Percentiles rank a stretch among this genome's conserved stretches.
These are phyloP conservation scores for Didymella lethalis DNA, from an alignment of 2,329 filamentous ascomycete genomes.

Conservation along the genomic window DNA sequence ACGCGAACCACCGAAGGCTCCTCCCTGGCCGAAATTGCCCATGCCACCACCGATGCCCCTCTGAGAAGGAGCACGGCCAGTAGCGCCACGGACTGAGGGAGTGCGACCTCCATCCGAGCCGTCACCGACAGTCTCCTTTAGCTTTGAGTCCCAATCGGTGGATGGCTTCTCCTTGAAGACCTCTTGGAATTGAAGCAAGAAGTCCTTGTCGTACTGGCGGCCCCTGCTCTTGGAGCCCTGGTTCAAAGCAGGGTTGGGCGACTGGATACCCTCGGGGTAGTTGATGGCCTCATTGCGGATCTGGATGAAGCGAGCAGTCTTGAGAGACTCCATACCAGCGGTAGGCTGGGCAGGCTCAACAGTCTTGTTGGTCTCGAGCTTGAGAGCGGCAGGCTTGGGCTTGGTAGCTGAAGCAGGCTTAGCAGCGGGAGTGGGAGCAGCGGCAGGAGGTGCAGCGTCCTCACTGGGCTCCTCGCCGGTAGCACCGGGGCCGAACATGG, in stretches of 20 bases:
- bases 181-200: slow-evolving; percentile 93
- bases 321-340: slow-evolving; percentile 89
- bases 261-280: slow-evolving; percentile 84
- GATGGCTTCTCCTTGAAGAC: slow-evolving; percentile 98
- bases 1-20: slow-evolving; percentile 56
- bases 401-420: slow-evolving; percentile 65
- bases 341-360: slow-evolving; percentile 93
- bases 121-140: slow-evolving; percentile 85
- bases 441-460: slow-evolving; percentile 58
- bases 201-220: slow-evolving; percentile 94
- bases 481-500: slow-evolving; percentile 56
- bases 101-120: slow-evolving; percentile 69
- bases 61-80: slow-evolving; percentile 58
- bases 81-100: slow-evolving; percentile 65
- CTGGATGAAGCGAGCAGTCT: slow-evolving; percentile 86
- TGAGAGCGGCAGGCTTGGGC: slow-evolving; percentile 86
- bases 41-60: slow-evolving; percentile 58
- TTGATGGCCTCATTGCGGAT: slow-evolving; percentile 75
- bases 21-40: slow-evolving; percentile 69
- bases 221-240: slow-evolving; percentile 80
- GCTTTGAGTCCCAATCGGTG: slow-evolving; percentile 87
- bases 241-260: slow-evolving; percentile 92
- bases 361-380: slow-evolving; percentile 84
- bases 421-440: slow-evolving; percentile 35
- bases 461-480: slow-evolving; percentile 37